A percentile compares a stretch with the other conserved stretches of the same genome.
phyloP scores from a whole-genome alignment of 371 early-diverging fungal genomes.

The Mortierella sp. region DNA sequence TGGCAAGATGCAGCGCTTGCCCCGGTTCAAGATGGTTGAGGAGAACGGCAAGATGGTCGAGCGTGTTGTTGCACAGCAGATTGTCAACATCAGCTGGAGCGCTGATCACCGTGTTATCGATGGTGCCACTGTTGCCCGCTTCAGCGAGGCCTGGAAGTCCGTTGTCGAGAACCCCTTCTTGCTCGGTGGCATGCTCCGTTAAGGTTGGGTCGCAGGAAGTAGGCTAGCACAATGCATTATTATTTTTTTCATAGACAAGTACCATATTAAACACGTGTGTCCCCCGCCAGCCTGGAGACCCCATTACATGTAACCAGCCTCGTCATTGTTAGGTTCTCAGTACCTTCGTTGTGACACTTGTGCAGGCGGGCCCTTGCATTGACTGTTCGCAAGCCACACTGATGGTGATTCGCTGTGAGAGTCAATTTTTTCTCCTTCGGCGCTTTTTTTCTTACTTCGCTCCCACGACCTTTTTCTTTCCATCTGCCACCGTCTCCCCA shows the following conservation, averaged over 20 bases:
- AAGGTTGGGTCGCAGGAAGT: slow-evolving; percentile 7
- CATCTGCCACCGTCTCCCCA: background rate
- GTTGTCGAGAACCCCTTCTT: slow-evolving; percentile 86
- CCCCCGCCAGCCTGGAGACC: background rate
- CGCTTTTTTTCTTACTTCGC: background rate
- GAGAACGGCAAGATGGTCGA: slow-evolving; percentile 66
- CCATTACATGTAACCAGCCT: background rate
- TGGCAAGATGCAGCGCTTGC: slow-evolving; percentile 87
- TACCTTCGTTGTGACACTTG: background rate
- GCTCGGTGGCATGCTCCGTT: slow-evolving; percentile 71
- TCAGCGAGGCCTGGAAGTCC: slow-evolving; percentile 88
- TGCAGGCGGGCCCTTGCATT: background rate
- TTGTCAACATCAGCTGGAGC: slow-evolving; percentile 90
- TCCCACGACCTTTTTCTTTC: background rate
- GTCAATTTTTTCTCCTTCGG: background rate
- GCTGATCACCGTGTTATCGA: slow-evolving; percentile 99
- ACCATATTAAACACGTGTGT: background rate
- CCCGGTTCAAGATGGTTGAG: slow-evolving; percentile 79
- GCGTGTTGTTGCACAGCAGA: slow-evolving; percentile 77
- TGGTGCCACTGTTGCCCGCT: slow-evolving; percentile 96
- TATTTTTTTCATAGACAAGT: slow-evolving; percentile 2
- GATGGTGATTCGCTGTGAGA: background rate
- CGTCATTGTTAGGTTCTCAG: background rate
- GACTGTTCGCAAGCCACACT: background rate
- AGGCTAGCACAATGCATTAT: background rate